phyloP scores from a whole-genome alignment of 345 rosid genomes.

The Heritiera littoralis region DNA sequence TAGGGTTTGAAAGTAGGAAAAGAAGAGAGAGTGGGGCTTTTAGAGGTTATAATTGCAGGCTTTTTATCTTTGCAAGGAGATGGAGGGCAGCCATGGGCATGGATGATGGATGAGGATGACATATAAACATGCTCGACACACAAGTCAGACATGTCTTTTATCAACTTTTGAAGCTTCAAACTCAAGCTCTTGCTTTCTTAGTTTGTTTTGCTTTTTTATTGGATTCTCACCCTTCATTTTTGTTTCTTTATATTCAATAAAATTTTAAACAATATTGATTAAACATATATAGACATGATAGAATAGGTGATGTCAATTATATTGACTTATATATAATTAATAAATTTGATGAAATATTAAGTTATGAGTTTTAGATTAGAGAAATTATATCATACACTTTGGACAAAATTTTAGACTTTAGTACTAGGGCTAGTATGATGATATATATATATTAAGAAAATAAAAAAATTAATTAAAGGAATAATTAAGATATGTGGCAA shows the following conservation, averaged over 20 bases:
- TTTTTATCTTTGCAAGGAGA: slow-evolving; percentile 18
- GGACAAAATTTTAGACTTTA: too few species aligned
- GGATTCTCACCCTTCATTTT: slow-evolving; percentile 20
- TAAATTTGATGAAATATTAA: too few species aligned
- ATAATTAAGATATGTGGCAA: too few species aligned
- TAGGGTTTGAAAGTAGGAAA: slow-evolving; percentile 19
- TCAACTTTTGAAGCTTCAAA: slow-evolving; percentile 15
- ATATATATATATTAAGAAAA: too few species aligned
- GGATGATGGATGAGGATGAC: neutral
- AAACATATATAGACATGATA: too few species aligned
- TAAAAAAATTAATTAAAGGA: too few species aligned
- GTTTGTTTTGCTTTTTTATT: neutral
- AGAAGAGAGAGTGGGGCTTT: slow-evolving; percentile 19
- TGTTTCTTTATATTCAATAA: slow-evolving; percentile 5
- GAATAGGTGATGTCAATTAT: too few species aligned
- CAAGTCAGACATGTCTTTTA: slow-evolving; percentile 6
- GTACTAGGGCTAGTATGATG: too few species aligned
- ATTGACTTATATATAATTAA: too few species aligned
- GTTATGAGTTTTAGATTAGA: too few species aligned
- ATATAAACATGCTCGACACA: slow-evolving; percentile 10
- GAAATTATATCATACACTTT: too few species aligned
- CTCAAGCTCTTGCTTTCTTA: slow-evolving; percentile 22
- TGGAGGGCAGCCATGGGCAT: neutral
- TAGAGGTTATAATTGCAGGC: slow-evolving; percentile 20
- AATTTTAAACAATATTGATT: neutral